A percentile compares a stretch with the other conserved stretches of the same genome.
phyloP scores from a whole-genome alignment of 345 rosid genomes.

The Syzygium aromaticum region DNA sequence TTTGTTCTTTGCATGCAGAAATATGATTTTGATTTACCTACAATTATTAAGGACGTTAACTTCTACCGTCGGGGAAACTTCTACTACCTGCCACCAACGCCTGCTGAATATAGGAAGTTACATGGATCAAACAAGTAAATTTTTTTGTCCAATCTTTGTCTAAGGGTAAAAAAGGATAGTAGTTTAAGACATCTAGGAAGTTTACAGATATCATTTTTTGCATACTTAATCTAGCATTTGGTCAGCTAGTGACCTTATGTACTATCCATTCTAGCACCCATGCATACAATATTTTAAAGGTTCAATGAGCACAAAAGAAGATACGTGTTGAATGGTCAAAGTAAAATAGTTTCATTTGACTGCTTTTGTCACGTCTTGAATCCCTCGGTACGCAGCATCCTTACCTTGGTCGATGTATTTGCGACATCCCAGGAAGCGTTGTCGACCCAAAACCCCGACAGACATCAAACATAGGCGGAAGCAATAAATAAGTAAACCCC shows the following conservation, averaged over 20 bases:
- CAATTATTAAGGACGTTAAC: constrained; percentile 25
- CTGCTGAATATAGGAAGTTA: constrained; percentile 22
- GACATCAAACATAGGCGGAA: too few species aligned
- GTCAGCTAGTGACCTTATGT: too few species aligned
- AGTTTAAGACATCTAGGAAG: neutral
- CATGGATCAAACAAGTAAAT: constrained; percentile 26
- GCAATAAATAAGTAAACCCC: too few species aligned
- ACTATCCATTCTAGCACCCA: too few species aligned
- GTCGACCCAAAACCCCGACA: too few species aligned
- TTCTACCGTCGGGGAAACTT: constrained; percentile 28
- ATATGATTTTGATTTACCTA: constrained; percentile 27
- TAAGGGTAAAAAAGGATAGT: neutral
- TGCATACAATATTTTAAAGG: too few species aligned
- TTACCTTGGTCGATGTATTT: too few species aligned
- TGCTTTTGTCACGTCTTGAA: too few species aligned
- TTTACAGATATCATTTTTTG: neutral
- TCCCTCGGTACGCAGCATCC: too few species aligned
- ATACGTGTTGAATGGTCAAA: neutral
- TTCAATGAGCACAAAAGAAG: neutral
- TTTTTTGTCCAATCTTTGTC: neutral
- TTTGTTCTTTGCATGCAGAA: constrained; percentile 22
- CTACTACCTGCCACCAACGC: constrained; percentile 35
- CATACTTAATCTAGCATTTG: too few species aligned
- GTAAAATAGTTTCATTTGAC: neutral
- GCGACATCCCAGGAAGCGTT: too few species aligned